Conservation (phyloP, 2,329 filamentous ascomycete species). For the Phyllosticta citrichinensis region DNA sequence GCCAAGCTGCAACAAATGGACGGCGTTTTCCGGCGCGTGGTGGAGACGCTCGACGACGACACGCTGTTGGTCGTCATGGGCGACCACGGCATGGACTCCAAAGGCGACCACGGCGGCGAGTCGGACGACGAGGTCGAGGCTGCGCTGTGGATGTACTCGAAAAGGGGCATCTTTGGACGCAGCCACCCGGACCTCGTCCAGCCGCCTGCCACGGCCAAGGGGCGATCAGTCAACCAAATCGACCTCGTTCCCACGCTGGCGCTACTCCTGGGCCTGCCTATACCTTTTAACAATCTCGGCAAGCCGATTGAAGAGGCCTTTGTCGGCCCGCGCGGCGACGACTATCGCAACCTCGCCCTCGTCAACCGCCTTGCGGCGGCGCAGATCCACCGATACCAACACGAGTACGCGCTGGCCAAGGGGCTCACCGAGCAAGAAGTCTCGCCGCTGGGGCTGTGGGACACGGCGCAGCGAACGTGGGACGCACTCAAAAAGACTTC, state of each 20-base stretch:
- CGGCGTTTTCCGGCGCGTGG: conserved; percentile 60
- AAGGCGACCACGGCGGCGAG: conserved; percentile 97
- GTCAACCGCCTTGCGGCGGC: conserved; percentile 71
- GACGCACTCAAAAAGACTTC: conserved; percentile 34
- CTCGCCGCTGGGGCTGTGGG: conserved; percentile 49
- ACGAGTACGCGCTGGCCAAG: conserved; percentile 65
- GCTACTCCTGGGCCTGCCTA: conserved; percentile 77
- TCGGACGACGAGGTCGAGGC: conserved; percentile 93
- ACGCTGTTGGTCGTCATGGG: conserved; percentile 93
- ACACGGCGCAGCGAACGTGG: conserved; percentile 46
- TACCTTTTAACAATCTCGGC: conserved; percentile 93
- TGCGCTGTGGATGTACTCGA: conserved; percentile 97
- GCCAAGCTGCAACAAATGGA: conserved; percentile 91
- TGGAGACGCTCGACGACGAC: conserved; percentile 64
- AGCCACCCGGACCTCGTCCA: conserved; percentile 48
- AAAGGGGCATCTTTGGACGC: conserved; percentile 72
- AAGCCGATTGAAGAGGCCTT: conserved; percentile 92
- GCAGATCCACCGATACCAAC: conserved; percentile 82
- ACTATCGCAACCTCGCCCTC: conserved; percentile 67
- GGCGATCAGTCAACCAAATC: conserved; percentile 70
- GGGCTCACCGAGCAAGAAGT: conserved; percentile 54
- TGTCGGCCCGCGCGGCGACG: conserved; percentile 54
- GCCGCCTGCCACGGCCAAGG: conserved; percentile 64
- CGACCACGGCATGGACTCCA: conserved; percentile 97
- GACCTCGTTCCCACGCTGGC: conserved; percentile 90